These are phyloP conservation scores for Cladophialophora immunda DNA, from an alignment of 2,329 filamentous ascomycete genomes.

Conservation along the genomic window DNA sequence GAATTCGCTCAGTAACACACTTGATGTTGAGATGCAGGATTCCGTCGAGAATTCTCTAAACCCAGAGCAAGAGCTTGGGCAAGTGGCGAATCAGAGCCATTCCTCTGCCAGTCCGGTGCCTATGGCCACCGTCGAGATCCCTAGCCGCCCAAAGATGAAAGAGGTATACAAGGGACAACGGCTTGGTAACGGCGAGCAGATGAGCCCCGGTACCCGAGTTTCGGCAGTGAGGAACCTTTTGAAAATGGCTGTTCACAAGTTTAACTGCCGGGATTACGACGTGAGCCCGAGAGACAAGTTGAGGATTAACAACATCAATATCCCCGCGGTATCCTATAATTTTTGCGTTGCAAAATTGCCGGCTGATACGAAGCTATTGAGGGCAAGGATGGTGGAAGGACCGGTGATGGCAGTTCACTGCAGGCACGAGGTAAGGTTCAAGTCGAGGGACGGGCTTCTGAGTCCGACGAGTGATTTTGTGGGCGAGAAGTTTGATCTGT, in stretches of 20 bases:
- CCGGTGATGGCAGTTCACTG: conserved; percentile 66
- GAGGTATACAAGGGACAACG: conserved; percentile 65
- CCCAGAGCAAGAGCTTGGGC: not conserved
- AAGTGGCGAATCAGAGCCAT: not conserved
- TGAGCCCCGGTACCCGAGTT: conserved; percentile 66
- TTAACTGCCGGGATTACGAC: conserved; percentile 62
- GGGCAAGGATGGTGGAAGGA: conserved; percentile 65
- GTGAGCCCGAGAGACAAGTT: conserved; percentile 55
- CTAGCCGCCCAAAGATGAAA: conserved; percentile 34
- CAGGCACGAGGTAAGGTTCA: conserved; percentile 64
- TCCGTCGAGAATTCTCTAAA: not conserved
- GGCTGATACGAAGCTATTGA: conserved; percentile 60
- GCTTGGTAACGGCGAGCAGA: conserved; percentile 64
- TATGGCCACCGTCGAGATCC: conserved; percentile 30
- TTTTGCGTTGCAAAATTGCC: conserved; percentile 64
- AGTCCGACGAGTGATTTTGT: conserved; percentile 35
- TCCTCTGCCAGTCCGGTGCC: conserved; percentile 34
- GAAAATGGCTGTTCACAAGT: conserved; percentile 66
- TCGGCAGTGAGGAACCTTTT: conserved; percentile 65
- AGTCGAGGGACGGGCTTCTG: conserved; percentile 39
- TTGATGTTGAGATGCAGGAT: conserved; percentile 29
- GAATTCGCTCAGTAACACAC: conserved; percentile 27
- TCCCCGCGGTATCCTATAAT: conserved; percentile 66
- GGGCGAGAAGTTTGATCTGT: conserved; percentile 60
- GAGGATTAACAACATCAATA: conserved; percentile 51